These are phyloP conservation scores for Pochonia chlamydosporia DNA, from an alignment of 2,329 filamentous ascomycete genomes.

Conservation along the genomic window DNA sequence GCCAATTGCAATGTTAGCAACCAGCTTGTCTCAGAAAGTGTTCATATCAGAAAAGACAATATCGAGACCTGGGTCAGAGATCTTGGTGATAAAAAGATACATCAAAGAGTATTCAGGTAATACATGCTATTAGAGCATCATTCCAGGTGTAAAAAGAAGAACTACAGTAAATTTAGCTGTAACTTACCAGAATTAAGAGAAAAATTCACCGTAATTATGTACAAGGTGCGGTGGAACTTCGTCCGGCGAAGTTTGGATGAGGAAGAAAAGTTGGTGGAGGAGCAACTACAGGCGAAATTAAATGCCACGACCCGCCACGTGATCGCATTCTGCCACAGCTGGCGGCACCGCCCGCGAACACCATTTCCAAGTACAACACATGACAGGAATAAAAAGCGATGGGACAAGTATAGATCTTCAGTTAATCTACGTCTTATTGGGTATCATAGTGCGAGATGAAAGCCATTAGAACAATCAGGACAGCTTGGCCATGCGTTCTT, in stretches of 20 bases:
- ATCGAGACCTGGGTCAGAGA: conserved; percentile 50
- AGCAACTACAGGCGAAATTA: background rate
- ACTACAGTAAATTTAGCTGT: conserved; percentile 6
- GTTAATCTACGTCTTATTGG: conserved; percentile 3
- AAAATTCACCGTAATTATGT: background rate
- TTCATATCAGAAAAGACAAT: conserved; percentile 7
- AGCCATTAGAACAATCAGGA: conserved; percentile 22
- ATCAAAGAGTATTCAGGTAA: conserved; percentile 54
- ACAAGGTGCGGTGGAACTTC: background rate
- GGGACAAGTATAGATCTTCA: background rate
- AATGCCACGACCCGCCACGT: conserved; percentile 5
- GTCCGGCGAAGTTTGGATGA: background rate
- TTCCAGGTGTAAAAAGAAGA: conserved; percentile 23
- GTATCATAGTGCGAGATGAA: conserved; percentile 9
- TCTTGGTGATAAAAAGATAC: conserved; percentile 62
- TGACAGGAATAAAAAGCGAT: background rate
- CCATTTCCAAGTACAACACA: too few species aligned
- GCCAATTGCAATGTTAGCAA: background rate
- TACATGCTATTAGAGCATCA: conserved; percentile 54
- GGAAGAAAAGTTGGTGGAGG: background rate
- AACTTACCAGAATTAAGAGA: conserved; percentile 8
- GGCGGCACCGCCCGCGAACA: background rate
- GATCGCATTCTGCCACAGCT: background rate
- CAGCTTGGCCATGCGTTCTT: conserved; percentile 64
- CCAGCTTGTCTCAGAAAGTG: background rate